These are phyloP conservation scores for Datisca glomerata DNA, from an alignment of 306 rosid genomes.

Conservation along the genomic window DNA sequence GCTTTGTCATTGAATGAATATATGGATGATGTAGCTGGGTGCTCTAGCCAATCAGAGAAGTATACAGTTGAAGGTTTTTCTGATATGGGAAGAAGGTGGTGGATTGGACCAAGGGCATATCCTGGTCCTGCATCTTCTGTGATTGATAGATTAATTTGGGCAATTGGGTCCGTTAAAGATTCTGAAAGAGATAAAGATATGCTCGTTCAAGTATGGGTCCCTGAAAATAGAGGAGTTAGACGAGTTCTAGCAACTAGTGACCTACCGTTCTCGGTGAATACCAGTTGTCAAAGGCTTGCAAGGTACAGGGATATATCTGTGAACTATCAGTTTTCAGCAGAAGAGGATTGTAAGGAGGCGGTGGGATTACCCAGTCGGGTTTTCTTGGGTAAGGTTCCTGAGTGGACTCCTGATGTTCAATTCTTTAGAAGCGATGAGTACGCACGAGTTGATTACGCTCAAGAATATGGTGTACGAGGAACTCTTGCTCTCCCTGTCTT, in stretches of 20 bases:
- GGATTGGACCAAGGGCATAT: constrained; percentile 33
- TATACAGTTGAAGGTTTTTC: constrained; percentile 20
- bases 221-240: constrained; percentile 48
- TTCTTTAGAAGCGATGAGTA: constrained; percentile 70
- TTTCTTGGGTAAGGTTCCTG: constrained; percentile 64
- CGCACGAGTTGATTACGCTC: constrained; percentile 66
- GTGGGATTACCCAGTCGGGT: constrained; percentile 84
- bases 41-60: constrained; percentile 23
- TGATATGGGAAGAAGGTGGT: constrained; percentile 39
- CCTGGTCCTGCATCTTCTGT: constrained; percentile 34
- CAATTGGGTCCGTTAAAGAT: constrained; percentile 42
- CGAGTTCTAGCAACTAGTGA: constrained; percentile 48
- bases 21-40: constrained; percentile 5
- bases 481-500: constrained; percentile 79
- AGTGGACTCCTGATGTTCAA: constrained; percentile 97
- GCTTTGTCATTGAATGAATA: too few relatives aligned
- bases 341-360: constrained; percentile 35
- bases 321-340: constrained; percentile 47
- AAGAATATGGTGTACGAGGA: constrained; percentile 56
- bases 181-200: constrained; percentile 51
- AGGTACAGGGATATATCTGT: constrained; percentile 56
- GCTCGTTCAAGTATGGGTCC: constrained; percentile 86
- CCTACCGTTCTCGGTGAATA: constrained; percentile 44
- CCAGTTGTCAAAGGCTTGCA: constrained; percentile 42
- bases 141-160: constrained; percentile 47